Evolutionary conservation across 2,329 filamentous ascomycete genomes (phyloP).

Genomic region (Cladosporium colombiae): DNA sequence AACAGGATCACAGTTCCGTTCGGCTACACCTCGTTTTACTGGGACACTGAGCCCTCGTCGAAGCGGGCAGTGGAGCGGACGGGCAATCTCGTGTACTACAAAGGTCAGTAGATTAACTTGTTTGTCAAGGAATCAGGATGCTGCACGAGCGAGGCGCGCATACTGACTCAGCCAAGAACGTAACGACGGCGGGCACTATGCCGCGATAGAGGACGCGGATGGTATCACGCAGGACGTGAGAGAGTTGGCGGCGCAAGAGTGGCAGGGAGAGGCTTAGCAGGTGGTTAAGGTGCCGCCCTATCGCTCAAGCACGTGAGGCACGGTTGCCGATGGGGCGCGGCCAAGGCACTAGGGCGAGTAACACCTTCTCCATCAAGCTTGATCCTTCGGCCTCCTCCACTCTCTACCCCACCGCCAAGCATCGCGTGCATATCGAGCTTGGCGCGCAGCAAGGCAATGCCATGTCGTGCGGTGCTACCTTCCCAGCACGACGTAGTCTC

Average conservation of each 20-base stretch:
- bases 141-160: constrained; percentile 2
- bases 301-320: background rate
- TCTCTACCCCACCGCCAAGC: constrained; percentile 4
- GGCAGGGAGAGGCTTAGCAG: constrained; percentile 10
- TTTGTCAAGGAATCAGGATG: background rate
- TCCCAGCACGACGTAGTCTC: constrained; percentile 15
- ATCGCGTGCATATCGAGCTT: background rate
- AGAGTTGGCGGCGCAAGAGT: constrained; percentile 26
- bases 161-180: constrained; percentile 19
- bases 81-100: constrained; percentile 42
- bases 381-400: background rate
- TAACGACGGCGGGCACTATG: constrained; percentile 34
- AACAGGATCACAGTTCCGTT: constrained; percentile 42
- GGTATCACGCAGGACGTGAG: constrained; percentile 33
- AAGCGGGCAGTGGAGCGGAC: constrained; percentile 39
- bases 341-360: background rate
- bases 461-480: constrained; percentile 2
- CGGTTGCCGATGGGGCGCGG: background rate
- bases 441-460: background rate
- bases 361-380: constrained; percentile 12
- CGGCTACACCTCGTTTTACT: constrained; percentile 42
- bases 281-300: background rate
- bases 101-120: constrained; percentile 21
- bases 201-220: constrained; percentile 33
- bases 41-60: constrained; percentile 40